Evolutionary conservation across 495 filamentous ascomycete genomes (phyloP).

Genomic region (Stereocaulon alpinum): DNA sequence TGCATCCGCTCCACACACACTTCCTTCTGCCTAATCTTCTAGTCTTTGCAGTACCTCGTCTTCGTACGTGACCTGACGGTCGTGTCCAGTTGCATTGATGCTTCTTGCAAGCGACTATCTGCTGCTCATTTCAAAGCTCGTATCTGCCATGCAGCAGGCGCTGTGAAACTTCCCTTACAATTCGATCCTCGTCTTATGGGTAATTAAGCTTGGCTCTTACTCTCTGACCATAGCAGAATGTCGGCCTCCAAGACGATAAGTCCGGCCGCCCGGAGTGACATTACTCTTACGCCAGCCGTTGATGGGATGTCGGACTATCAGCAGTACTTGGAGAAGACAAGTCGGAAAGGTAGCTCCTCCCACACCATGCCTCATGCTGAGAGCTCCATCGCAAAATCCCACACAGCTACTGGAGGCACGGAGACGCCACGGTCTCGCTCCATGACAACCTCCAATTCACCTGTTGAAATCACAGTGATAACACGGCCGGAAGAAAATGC

Average conservation of each 20-base stretch:
- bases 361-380: conserved; percentile 1
- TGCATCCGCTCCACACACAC: neutral
- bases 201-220: neutral
- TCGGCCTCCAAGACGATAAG: neutral
- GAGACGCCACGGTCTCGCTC: neutral
- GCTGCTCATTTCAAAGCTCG: no score
- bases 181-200: neutral
- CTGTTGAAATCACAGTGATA: neutral
- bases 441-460: neutral
- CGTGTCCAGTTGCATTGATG: no score
- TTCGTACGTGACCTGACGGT: no score
- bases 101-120: no score
- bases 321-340: conserved; percentile 15
- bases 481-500: neutral
- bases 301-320: conserved; percentile 15
- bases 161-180: neutral
- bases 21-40: no score
- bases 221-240: neutral
- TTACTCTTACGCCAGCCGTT: conserved; percentile 11
- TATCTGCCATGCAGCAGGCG: no score
- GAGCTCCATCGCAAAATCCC: conserved; percentile 1
- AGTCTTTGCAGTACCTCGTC: no score
- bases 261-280: conserved; percentile 7
- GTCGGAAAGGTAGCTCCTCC: conserved; percentile 1
- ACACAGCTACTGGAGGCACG: neutral